phyloP scores from a whole-genome alignment of 139 green algal species.

The Chlorella sorokiniana region DNA sequence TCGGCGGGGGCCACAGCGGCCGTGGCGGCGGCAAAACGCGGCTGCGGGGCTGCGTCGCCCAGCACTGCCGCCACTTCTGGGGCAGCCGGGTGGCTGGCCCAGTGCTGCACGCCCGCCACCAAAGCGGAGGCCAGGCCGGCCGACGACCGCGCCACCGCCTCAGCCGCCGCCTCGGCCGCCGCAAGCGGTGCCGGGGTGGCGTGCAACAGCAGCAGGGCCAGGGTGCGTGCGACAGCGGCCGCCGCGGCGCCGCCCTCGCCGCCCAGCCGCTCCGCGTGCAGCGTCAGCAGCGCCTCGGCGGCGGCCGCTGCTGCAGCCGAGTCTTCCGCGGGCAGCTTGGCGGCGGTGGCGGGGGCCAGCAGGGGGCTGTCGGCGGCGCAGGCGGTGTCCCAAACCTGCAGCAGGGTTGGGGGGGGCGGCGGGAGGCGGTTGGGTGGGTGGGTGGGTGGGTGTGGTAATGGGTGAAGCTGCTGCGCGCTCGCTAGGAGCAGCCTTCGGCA shows the following conservation, averaged over 20 bases:
- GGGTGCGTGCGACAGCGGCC: not conserved
- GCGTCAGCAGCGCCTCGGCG: slow-evolving; percentile 37
- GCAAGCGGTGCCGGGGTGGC: slow-evolving; percentile 10
- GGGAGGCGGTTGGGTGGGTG: not conserved
- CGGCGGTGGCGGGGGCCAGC: slow-evolving; percentile 47
- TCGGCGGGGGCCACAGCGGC: slow-evolving; percentile 3
- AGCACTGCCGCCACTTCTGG: not conserved
- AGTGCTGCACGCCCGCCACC: slow-evolving; percentile 19
- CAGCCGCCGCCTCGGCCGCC: slow-evolving; percentile 24
- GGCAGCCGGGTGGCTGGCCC: not conserved
- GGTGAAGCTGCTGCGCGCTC: not conserved
- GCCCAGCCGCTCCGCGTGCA: slow-evolving; percentile 8
- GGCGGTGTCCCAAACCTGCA: slow-evolving; percentile 45
- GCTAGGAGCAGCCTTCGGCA: too few species aligned
- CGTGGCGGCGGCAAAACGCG: slow-evolving; percentile 2
- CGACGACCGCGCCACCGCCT: slow-evolving; percentile 4
- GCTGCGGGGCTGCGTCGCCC: not conserved
- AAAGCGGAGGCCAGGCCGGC: slow-evolving; percentile 11
- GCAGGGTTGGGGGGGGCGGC: not conserved
- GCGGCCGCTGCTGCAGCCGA: slow-evolving; percentile 36
- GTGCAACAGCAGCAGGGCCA: slow-evolving; percentile 37
- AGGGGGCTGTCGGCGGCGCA: slow-evolving; percentile 55
- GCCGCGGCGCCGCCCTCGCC: slow-evolving; percentile 5
- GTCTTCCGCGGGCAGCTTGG: slow-evolving; percentile 64
- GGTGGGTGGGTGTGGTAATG: not conserved